phyloP scores from a whole-genome alignment of 768 basidiomycete species.

The Antrodiella citrinella region DNA sequence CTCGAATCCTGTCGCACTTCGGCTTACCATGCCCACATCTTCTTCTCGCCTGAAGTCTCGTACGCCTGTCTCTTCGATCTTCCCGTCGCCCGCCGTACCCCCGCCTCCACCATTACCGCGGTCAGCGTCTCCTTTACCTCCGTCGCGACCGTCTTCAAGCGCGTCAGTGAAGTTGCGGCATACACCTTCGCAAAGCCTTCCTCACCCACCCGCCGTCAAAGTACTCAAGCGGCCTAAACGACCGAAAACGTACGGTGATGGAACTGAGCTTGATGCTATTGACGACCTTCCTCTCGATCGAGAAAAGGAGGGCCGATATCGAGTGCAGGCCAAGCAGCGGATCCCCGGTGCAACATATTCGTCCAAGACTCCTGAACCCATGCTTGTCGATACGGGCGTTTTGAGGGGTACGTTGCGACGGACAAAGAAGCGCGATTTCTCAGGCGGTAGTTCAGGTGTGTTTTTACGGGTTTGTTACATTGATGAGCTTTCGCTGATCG shows the following conservation, averaged over 20 bases:
- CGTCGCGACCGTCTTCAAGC: conserved; percentile 50
- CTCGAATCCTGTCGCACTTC: conserved; percentile 65
- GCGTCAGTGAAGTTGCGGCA: conserved; percentile 21
- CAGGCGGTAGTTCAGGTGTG: conserved; percentile 36
- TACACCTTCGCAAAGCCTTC: conserved; percentile 29
- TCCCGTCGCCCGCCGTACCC: conserved; percentile 37
- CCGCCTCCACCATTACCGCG: conserved; percentile 31
- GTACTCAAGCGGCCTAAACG: conserved; percentile 73
- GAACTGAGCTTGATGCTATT: conserved; percentile 81
- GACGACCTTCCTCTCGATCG: conserved; percentile 85
- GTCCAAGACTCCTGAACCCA: conserved; percentile 30
- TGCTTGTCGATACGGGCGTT: conserved; percentile 27
- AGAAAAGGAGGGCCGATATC: conserved; percentile 70
- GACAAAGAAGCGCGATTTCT: conserved; percentile 42
- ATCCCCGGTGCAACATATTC: conserved; percentile 45
- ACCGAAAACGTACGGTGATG: conserved; percentile 70
- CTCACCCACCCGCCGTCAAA: conserved; percentile 44
- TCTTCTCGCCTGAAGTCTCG: conserved; percentile 62
- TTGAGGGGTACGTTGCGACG: conserved; percentile 48
- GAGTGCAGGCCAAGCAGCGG: conserved; percentile 70
- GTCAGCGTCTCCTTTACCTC: conserved; percentile 50
- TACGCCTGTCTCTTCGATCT: conserved; percentile 70
- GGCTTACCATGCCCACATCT: conserved; percentile 84
- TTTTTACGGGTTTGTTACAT: conserved; percentile 4
- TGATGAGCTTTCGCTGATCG: conserved; percentile 2